A percentile compares a stretch with the other conserved stretches of the same genome.
Evolutionary conservation across 352 stramenopile genomes (phyloP).

Genomic region (Globisporangium spiculum): DNA sequence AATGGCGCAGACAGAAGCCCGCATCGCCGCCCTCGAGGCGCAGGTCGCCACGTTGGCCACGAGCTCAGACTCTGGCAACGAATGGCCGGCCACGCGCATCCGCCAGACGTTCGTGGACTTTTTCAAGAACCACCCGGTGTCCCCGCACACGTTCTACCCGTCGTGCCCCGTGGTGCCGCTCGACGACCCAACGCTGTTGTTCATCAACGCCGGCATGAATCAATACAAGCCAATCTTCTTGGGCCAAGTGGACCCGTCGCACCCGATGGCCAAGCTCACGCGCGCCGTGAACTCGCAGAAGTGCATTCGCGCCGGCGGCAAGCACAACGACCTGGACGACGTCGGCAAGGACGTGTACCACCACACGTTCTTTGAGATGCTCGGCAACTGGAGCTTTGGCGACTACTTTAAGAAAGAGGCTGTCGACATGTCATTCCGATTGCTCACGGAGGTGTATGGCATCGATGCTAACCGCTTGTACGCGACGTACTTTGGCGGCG

Average conservation of each 20-base stretch:
- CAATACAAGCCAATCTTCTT: slow-evolving; percentile 99
- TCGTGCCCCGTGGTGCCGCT: slow-evolving; percentile 96
- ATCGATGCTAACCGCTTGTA: slow-evolving; percentile 94
- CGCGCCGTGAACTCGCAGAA: slow-evolving; percentile 98
- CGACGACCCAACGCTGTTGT: slow-evolving; percentile 98
- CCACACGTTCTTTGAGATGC: slow-evolving; percentile 99
- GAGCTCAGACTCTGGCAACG: slow-evolving; percentile 21
- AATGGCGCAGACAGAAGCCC: slow-evolving; percentile 22
- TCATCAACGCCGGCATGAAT: slow-evolving; percentile 99
- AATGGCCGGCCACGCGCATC: slow-evolving; percentile 95
- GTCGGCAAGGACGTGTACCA: slow-evolving; percentile 99
- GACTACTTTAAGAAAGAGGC: slow-evolving; percentile 99
- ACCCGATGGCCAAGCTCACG: slow-evolving; percentile 90
- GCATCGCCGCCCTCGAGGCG: slow-evolving; percentile 23
- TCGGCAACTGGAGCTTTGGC: slow-evolving; percentile 98
- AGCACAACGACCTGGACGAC: slow-evolving; percentile 99
- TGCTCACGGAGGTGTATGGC: slow-evolving; percentile 95
- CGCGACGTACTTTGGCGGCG: slow-evolving; percentile 98
- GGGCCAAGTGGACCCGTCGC: slow-evolving; percentile 93
- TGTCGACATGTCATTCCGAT: slow-evolving; percentile 95
- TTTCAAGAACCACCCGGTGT: slow-evolving; percentile 87
- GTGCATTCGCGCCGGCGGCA: slow-evolving; percentile 98
- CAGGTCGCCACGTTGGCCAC: slow-evolving; percentile 13
- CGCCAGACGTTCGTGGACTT: slow-evolving; percentile 98
- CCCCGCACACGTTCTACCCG: slow-evolving; percentile 93